These are phyloP conservation scores for Colletotrichum sp. DNA, from an alignment of 2,329 filamentous ascomycete species.

Conservation along the genomic window DNA sequence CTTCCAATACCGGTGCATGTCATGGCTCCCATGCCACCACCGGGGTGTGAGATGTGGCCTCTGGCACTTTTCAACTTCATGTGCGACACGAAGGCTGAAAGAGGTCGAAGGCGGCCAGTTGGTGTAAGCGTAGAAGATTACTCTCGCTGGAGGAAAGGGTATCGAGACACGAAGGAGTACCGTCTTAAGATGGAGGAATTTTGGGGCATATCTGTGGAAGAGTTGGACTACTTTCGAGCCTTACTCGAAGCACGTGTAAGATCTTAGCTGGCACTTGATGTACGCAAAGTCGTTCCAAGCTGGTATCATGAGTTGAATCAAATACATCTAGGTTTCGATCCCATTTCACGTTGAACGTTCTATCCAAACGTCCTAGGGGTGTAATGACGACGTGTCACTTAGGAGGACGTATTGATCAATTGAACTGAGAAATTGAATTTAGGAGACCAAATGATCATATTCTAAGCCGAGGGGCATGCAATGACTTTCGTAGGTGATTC, in stretches of 20 bases:
- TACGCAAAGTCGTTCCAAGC: background rate
- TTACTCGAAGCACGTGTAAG: background rate
- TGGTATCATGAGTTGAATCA: background rate
- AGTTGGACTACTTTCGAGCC: background rate
- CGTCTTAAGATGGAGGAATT: background rate
- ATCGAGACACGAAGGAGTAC: background rate
- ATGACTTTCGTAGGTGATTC: background rate
- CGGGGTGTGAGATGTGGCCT: background rate
- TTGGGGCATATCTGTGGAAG: background rate
- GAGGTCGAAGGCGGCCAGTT: background rate
- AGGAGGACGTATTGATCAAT: background rate
- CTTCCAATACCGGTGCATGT: background rate
- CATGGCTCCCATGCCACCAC: background rate
- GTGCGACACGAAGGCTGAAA: background rate
- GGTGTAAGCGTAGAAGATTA: background rate
- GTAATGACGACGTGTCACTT: background rate
- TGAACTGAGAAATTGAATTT: background rate
- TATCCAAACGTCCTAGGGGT: background rate
- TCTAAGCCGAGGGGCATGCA: background rate
- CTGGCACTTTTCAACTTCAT: background rate
- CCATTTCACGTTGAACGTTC: background rate
- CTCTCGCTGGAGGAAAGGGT: background rate
- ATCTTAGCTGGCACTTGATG: background rate
- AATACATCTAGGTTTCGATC: background rate
- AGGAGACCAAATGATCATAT: background rate